Evolutionary conservation across 106 monocot genomes (phyloP).

Genomic region (Allium fistulosum): DNA sequence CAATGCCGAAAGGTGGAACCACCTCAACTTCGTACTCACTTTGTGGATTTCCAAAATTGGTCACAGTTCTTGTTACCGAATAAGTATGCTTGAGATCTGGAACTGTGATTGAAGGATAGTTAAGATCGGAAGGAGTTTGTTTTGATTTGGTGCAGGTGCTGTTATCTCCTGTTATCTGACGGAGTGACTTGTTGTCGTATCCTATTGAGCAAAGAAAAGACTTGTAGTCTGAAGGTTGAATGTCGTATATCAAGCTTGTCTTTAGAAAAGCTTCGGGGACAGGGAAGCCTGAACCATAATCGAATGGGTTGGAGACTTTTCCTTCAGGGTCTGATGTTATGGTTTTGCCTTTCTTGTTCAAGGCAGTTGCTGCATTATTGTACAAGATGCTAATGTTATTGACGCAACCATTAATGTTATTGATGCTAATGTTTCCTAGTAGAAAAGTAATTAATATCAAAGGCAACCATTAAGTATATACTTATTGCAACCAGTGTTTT

Average conservation of each 20-base stretch:
- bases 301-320: constrained; percentile 53
- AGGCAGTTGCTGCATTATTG: constrained; percentile 43
- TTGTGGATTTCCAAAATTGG: constrained; percentile 56
- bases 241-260: constrained; percentile 69
- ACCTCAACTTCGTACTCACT: constrained; percentile 36
- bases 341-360: constrained; percentile 39
- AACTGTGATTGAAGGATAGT: constrained; percentile 71
- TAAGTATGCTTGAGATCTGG: constrained; percentile 34
- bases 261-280: constrained; percentile 40
- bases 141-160: constrained; percentile 24
- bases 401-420: too few relatives aligned
- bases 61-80: constrained; percentile 49
- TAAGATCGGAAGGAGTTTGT: constrained; percentile 31
- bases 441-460: too few relatives aligned
- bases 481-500: too few relatives aligned
- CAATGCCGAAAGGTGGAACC: constrained; percentile 33
- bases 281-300: constrained; percentile 66
- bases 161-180: constrained; percentile 41
- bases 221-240: constrained; percentile 46
- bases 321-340: constrained; percentile 57
- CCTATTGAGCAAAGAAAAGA: constrained; percentile 68
- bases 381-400: too few relatives aligned
- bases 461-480: too few relatives aligned
- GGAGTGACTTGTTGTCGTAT: constrained; percentile 41
- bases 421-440: too few relatives aligned